Evolutionary conservation across 2,329 filamentous ascomycete species (phyloP), one percentile per base, ranked within the genome.

Genomic region (Xylariaceae sp.): DNA sequence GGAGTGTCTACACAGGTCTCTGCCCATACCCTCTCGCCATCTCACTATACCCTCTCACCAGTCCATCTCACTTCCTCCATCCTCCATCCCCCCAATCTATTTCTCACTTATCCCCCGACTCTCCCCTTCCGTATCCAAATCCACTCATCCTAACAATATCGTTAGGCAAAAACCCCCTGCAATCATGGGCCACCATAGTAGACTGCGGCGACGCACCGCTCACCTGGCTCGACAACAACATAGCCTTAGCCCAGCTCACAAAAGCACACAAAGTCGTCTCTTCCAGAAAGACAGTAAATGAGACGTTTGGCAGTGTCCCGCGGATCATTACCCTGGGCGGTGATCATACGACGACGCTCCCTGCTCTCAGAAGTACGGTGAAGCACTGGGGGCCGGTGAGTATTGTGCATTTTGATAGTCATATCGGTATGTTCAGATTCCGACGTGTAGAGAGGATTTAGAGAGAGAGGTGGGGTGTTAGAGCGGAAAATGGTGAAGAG

Each of bases 161-260:
- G 2, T n/a, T 43, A 68, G 68, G 61, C n/a, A 66, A 61, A 48
- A 90, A 90, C 60, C 83, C 86, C 0, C 87, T 88, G 64, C 71
- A 74, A 22, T 85, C 81, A n/a, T 90, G 86, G 84, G 85, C 86
- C 0, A 82, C 72, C 12, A 76, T 92, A 42, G 76, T 89, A 35
- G 88, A 92, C 69, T 91, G 88, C 61, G 89, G 89, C 31, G 88
- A 92, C 59, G 87, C 89, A 48, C 86, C 85, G 1, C 74, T 90
- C 52, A 89, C 85, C 0, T 87, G 85, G 11, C 84, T 91, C 55
- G 87, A 92, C 68, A 92, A 91, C 64, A 80, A 74, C 0, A 71
- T 90, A 0, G 88, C 89, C 0, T 71, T 91, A 48, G 77, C 78
- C 12, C 87, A 91, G 66, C 87, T 92, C 76, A 85, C 81, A 48